Conservation (phyloP, 805 yeast genomes). For the Sugiyamaella boreocaroliniensis region DNA sequence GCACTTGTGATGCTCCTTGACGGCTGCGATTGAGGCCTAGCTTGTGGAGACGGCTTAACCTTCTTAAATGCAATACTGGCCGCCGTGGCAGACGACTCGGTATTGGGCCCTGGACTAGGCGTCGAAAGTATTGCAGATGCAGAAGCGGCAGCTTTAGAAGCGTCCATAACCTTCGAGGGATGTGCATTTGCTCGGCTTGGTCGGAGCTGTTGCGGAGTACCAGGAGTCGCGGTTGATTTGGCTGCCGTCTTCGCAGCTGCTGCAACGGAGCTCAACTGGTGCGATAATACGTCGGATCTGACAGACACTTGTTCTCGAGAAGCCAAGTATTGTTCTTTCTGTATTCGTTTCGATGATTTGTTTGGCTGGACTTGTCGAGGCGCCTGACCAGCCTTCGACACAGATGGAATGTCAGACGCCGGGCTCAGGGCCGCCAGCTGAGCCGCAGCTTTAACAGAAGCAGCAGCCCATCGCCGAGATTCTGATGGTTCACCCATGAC, state of each 20-base stretch:
- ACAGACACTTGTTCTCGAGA: neutral
- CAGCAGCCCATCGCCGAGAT: neutral
- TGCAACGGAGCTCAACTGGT: neutral
- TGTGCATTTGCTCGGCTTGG: neutral
- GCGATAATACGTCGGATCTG: neutral
- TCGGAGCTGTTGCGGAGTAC: neutral
- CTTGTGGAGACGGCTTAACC: neutral
- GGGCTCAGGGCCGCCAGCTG: neutral
- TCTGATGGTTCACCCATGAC: neutral
- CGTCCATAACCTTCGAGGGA: neutral
- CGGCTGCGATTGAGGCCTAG: neutral
- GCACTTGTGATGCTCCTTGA: neutral
- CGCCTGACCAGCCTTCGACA: neutral
- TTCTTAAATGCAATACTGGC: constrained; percentile 4
- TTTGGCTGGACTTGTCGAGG: constrained; percentile 7
- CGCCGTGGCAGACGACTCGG: neutral
- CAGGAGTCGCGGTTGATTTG: neutral
- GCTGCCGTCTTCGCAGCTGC: constrained; percentile 9
- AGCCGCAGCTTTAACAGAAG: neutral
- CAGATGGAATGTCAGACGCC: neutral
- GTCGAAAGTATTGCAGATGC: neutral
- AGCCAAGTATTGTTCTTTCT: constrained; percentile 1
- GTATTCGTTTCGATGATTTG: neutral
- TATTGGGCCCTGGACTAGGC: neutral
- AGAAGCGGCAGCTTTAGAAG: constrained; percentile 1